A percentile compares a stretch with the other conserved stretches of the same genome.
Conservation (phyloP, 1,139 yeast genomes). For the Yamadazyma mexicana region DNA sequence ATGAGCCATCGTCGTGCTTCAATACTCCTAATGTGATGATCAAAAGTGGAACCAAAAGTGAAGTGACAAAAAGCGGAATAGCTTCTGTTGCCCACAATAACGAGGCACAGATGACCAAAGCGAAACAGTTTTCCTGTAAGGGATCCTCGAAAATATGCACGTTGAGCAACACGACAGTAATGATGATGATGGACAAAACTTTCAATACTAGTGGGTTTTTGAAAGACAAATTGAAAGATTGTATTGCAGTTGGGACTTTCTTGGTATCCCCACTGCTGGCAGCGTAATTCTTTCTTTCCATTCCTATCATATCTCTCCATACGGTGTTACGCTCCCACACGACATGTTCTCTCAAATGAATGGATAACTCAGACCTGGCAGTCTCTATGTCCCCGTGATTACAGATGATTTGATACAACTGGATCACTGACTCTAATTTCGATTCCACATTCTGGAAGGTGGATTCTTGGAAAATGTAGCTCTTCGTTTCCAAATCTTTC, state of each 20-base stretch:
- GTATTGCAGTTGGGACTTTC: conserved; percentile 12
- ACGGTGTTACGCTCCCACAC: conserved; percentile 94
- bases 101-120: conserved; percentile 67
- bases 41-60: conserved; percentile 76
- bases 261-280: conserved; percentile 23
- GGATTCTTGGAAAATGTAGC: conserved; percentile 34
- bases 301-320: conserved; percentile 91
- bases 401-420: conserved; percentile 43
- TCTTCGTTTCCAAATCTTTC: conserved; percentile 27
- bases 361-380: conserved; percentile 52
- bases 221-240: conserved; percentile 38
- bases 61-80: conserved; percentile 82
- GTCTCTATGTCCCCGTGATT: conserved; percentile 44
- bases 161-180: conserved; percentile 50
- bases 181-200: conserved; percentile 39
- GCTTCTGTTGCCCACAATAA: conserved; percentile 85
- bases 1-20: conserved; percentile 51
- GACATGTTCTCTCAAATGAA: conserved; percentile 67
- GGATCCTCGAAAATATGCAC: conserved; percentile 58
- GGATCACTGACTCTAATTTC: conserved; percentile 36
- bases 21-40: conserved; percentile 74
- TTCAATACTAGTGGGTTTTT: conserved; percentile 47
- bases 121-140: conserved; percentile 66
- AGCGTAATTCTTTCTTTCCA: conserved; percentile 65
- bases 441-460: conserved; percentile 49